These are phyloP conservation scores for Fimicolochytrium jonesii DNA, from an alignment of 192 early-diverging fungal species.

Conservation along the genomic window DNA sequence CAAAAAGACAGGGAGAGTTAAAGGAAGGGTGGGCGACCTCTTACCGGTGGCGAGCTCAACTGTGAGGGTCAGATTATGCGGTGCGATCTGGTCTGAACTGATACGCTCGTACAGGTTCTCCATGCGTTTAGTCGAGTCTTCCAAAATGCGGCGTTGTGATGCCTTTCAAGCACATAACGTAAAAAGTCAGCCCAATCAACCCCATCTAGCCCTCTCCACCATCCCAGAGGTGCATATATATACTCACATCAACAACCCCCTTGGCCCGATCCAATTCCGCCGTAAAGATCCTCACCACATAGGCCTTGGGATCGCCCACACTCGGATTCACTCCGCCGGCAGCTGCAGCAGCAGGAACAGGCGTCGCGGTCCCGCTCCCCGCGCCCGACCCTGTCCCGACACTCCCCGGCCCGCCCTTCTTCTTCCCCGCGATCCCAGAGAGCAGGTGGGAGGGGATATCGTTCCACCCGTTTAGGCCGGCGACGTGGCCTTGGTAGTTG, in stretches of 20 bases:
- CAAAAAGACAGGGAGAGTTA: not conserved
- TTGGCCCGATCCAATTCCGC: conserved; percentile 34
- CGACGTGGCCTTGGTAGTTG: conserved; percentile 31
- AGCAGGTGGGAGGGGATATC: conserved; percentile 14
- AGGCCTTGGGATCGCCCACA: conserved; percentile 21
- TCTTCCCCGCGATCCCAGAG: conserved; percentile 14
- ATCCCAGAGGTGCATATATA: not conserved
- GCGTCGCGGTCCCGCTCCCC: not conserved
- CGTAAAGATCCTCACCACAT: conserved; percentile 27
- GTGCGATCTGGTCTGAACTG: conserved; percentile 15
- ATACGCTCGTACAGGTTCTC: conserved; percentile 44
- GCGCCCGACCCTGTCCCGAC: not conserved
- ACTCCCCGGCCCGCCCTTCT: not conserved
- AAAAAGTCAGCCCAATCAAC: not conserved
- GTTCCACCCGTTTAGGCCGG: conserved; percentile 39
- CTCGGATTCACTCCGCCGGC: not conserved
- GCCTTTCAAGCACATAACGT: not conserved
- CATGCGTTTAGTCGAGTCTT: conserved; percentile 45
- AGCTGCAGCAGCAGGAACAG: not conserved
- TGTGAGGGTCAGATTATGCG: conserved; percentile 18
- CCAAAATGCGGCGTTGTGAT: conserved; percentile 30
- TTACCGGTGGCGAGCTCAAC: conserved; percentile 15
- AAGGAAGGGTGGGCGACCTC: not conserved
- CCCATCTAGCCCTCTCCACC: not conserved
- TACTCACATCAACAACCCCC: conserved; percentile 22